phyloP scores from a whole-genome alignment of 768 basidiomycete species.

The Pleurotus eryngii region DNA sequence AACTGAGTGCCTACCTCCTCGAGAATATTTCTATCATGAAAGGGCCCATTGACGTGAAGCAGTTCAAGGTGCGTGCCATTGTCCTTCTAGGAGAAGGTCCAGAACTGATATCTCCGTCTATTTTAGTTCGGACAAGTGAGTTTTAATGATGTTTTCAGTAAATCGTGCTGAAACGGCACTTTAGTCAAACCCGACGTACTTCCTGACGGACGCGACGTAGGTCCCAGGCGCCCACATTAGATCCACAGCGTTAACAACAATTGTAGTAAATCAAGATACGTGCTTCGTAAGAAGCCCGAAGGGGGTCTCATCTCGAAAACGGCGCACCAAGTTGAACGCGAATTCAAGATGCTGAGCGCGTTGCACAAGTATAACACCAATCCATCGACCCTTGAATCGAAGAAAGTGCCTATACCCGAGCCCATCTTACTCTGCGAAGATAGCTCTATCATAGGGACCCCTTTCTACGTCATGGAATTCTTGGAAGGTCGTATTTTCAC shows the following conservation, averaged over 20 bases:
- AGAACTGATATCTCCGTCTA: conserved; percentile 1
- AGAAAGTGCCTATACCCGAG: conserved; percentile 78
- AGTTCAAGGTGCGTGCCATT: conserved; percentile 73
- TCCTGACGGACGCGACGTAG: conserved; percentile 76
- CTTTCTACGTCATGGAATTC: conserved; percentile 97
- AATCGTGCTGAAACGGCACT: conserved; percentile 1
- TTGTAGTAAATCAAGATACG: conserved; percentile 57
- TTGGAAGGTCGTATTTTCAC: conserved; percentile 93
- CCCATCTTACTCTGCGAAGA: conserved; percentile 86
- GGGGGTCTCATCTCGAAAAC: conserved; percentile 85
- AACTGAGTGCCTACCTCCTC: conserved; percentile 64
- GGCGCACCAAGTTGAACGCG: conserved; percentile 94
- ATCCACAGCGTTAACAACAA: background rate
- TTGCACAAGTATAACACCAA: conserved; percentile 72
- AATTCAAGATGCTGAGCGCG: conserved; percentile 78
- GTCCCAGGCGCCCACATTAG: conserved; percentile 16
- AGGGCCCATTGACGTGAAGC: conserved; percentile 75
- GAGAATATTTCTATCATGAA: conserved; percentile 50
- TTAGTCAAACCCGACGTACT: conserved; percentile 96
- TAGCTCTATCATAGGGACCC: conserved; percentile 71
- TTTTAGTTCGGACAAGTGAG: conserved; percentile 82
- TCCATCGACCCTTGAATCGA: conserved; percentile 42
- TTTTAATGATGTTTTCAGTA: background rate
- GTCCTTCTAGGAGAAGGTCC: background rate
- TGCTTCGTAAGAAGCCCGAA: conserved; percentile 90